These are phyloP conservation scores for Termitomyces sp. DNA, from an alignment of 768 basidiomycete species.

Conservation along the genomic window DNA sequence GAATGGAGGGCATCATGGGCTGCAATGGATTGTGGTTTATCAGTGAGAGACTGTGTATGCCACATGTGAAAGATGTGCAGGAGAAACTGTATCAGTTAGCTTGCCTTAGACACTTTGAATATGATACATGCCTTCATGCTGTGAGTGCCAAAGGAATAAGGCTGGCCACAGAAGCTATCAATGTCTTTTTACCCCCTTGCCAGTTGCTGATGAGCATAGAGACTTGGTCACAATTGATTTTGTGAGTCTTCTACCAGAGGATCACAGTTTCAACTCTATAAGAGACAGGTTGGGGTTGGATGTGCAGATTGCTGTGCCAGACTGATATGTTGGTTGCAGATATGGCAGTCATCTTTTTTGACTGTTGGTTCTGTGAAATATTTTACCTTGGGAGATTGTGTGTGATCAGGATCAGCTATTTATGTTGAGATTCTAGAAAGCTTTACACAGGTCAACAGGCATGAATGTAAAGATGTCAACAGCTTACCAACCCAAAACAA, in stretches of 20 bases:
- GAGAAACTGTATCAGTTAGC: conserved; percentile 20
- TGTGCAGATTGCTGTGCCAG: no score
- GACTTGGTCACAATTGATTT: neutral
- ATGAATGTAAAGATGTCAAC: neutral
- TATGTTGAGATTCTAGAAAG: neutral
- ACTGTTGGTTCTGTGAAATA: no score
- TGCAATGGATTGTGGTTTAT: neutral
- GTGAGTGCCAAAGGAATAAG: neutral
- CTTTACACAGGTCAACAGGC: neutral
- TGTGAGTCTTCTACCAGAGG: neutral
- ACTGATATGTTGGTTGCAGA: neutral
- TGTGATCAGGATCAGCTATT: neutral
- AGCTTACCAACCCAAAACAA: neutral
- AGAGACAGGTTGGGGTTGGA: neutral
- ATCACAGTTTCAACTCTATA: neutral
- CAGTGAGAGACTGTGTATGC: neutral
- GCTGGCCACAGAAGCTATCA: conserved; percentile 7
- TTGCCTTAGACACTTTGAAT: conserved; percentile 28
- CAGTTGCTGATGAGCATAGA: conserved; percentile 18
- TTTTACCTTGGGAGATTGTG: neutral
- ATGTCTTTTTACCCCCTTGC: conserved; percentile 21
- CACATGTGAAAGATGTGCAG: neutral
- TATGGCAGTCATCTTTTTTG: neutral
- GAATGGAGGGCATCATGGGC: no score
- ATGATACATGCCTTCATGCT: conserved; percentile 12